A percentile compares a stretch with the other conserved stretches of the same genome.
phyloP scores from a whole-genome alignment of 768 basidiomycete species.

The Daedalea quercina region DNA sequence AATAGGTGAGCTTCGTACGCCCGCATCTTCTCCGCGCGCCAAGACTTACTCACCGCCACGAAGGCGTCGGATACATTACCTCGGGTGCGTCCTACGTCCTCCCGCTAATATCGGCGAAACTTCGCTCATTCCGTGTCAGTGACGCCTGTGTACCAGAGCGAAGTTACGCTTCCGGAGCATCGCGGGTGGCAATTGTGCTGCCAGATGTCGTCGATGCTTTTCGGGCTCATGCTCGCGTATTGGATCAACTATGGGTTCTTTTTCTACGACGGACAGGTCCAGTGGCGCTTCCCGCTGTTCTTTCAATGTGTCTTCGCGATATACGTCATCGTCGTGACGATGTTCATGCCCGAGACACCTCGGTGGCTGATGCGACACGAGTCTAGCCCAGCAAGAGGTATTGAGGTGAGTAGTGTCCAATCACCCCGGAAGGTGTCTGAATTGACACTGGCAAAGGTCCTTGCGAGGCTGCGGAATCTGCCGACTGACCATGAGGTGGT shows the following conservation, averaged over 20 bases:
- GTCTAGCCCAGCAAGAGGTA: neutral
- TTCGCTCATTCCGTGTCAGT: conserved; percentile 1
- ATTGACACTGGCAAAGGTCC: neutral
- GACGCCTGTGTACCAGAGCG: conserved; percentile 7
- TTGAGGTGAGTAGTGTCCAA: neutral
- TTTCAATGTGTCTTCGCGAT: conserved; percentile 4
- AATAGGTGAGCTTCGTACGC: neutral
- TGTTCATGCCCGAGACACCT: conserved; percentile 5
- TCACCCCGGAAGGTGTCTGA: neutral
- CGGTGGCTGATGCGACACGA: conserved; percentile 6
- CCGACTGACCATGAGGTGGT: conserved; percentile 1
- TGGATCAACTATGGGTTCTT: conserved; percentile 7
- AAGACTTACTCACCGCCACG: neutral
- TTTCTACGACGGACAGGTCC: neutral
- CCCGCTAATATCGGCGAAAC: conserved; percentile 1
- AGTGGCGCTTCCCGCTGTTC: conserved; percentile 8
- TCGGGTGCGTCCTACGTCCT: conserved; percentile 1
- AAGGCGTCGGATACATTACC: conserved; percentile 7
- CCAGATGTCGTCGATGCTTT: conserved; percentile 5
- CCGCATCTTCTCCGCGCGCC: neutral
- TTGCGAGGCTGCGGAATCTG: conserved; percentile 1
- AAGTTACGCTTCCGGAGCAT: conserved; percentile 6
- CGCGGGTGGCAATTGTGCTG: conserved; percentile 8
- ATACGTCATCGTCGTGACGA: conserved; percentile 4
- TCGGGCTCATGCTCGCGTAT: conserved; percentile 6